phyloP scores from a whole-genome alignment of 768 basidiomycete genomes.

The Galerina marginata region DNA sequence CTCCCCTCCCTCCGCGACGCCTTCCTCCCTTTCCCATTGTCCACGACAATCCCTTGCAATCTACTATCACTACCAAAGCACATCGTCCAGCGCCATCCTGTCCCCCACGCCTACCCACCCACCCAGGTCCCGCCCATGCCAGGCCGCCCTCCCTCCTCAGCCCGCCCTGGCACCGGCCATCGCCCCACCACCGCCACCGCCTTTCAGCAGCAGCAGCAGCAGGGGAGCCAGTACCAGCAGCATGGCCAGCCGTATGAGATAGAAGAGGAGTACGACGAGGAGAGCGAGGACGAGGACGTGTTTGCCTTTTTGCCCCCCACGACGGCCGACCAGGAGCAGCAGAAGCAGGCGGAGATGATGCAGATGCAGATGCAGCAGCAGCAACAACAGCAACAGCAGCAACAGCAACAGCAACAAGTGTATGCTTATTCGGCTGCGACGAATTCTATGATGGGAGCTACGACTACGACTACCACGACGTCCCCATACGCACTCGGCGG shows the following conservation, averaged over 20 bases:
- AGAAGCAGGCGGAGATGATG: conserved; percentile 2
- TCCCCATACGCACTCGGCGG: conserved; percentile 14
- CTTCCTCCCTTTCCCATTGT: neutral
- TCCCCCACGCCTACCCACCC: neutral
- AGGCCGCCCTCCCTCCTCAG: conserved; percentile 3
- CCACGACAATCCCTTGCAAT: neutral
- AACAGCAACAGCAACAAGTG: too few relatives aligned
- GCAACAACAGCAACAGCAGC: conserved; percentile 8
- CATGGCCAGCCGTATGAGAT: conserved; percentile 9
- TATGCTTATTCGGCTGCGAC: too few relatives aligned
- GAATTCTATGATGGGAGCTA: neutral
- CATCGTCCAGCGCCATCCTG: neutral
- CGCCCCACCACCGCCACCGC: conserved; percentile 7
- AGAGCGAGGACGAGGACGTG: conserved; percentile 83
- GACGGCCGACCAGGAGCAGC: conserved; percentile 59
- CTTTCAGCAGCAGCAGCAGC: neutral
- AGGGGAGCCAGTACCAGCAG: neutral
- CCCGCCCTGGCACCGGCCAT: conserved; percentile 3
- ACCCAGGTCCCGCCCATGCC: neutral
- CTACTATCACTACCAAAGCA: neutral
- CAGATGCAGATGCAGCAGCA: neutral
- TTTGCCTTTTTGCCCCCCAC: conserved; percentile 90
- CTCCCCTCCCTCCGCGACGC: too few relatives aligned
- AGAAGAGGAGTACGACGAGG: conserved; percentile 59
- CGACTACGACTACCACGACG: conserved; percentile 11